Conservation (phyloP, 805 yeast genomes). For the Lipomyces yamanashiensis region DNA sequence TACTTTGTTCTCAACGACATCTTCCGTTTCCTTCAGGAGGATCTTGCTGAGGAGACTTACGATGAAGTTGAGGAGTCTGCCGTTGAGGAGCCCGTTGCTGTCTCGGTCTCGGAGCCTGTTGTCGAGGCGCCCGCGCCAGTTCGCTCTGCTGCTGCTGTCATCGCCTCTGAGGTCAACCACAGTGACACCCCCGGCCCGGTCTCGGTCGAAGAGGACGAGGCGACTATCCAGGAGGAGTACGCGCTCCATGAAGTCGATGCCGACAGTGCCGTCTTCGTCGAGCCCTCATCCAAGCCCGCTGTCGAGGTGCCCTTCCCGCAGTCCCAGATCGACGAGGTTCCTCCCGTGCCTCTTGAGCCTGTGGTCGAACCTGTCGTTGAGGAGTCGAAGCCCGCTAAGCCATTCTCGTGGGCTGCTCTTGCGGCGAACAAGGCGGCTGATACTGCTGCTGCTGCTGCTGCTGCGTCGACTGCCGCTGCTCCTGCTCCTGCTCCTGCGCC, state of each 20-base stretch:
- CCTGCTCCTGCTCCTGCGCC: conserved; percentile 35
- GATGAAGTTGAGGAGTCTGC: conserved; percentile 19
- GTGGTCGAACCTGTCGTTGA: neutral
- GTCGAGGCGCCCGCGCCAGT: conserved; percentile 19
- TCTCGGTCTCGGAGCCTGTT: conserved; percentile 1
- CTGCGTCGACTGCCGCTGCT: conserved; percentile 28
- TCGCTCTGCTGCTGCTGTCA: conserved; percentile 3
- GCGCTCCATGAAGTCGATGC: conserved; percentile 71
- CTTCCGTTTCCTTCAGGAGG: conserved; percentile 46
- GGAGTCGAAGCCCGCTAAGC: conserved; percentile 21
- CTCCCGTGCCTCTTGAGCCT: conserved; percentile 28
- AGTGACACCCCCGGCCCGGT: conserved; percentile 32
- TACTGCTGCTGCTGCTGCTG: conserved; percentile 32
- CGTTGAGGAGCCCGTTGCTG: conserved; percentile 7
- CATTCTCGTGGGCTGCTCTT: conserved; percentile 43
- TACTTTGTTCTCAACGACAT: conserved; percentile 48
- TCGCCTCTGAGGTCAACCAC: conserved; percentile 6
- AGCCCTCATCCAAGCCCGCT: conserved; percentile 19
- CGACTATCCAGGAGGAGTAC: conserved; percentile 87
- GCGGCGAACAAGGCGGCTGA: conserved; percentile 36
- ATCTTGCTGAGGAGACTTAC: conserved; percentile 37
- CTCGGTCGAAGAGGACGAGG: conserved; percentile 90
- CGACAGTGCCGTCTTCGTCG: conserved; percentile 17
- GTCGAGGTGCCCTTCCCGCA: conserved; percentile 22
- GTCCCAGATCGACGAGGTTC: conserved; percentile 29